phyloP scores from a whole-genome alignment of 2,329 filamentous ascomycete genomes.

The Epichloe hybrida region DNA sequence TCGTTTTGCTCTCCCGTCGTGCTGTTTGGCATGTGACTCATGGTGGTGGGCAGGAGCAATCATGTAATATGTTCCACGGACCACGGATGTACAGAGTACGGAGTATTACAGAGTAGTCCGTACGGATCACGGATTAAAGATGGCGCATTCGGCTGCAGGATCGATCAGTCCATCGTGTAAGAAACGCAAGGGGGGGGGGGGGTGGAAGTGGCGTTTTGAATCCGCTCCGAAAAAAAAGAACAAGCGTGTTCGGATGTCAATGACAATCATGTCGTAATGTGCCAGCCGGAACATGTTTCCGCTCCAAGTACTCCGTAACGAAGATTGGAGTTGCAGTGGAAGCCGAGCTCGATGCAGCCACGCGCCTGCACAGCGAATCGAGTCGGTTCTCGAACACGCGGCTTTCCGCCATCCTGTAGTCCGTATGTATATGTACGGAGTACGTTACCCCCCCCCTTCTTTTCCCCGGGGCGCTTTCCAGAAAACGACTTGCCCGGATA shows the following conservation, averaged over 20 bases:
- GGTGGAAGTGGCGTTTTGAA: not conserved
- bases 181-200: not conserved
- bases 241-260: too few relatives aligned
- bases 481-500: not conserved
- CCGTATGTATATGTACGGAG: not conserved
- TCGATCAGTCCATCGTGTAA: too few relatives aligned
- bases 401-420: not conserved
- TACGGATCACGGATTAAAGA: too few relatives aligned
- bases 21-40: not conserved
- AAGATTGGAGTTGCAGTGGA: too few relatives aligned
- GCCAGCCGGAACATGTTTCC: too few relatives aligned
- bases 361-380: conserved; percentile 8
- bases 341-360: conserved; percentile 4
- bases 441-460: not conserved
- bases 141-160: too few relatives aligned
- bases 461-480: not conserved
- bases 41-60: too few relatives aligned
- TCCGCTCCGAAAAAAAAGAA: too few relatives aligned
- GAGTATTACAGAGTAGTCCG: too few relatives aligned
- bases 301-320: too few relatives aligned
- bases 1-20: not conserved
- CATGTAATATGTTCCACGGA: too few relatives aligned
- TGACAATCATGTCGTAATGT: too few relatives aligned
- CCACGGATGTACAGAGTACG: not conserved
- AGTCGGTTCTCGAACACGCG: not conserved